Percentiles rank a stretch among this genome's conserved stretches.
These are phyloP conservation scores for Tylopilus sp. DNA, from an alignment of 768 basidiomycete species.

Conservation along the genomic window DNA sequence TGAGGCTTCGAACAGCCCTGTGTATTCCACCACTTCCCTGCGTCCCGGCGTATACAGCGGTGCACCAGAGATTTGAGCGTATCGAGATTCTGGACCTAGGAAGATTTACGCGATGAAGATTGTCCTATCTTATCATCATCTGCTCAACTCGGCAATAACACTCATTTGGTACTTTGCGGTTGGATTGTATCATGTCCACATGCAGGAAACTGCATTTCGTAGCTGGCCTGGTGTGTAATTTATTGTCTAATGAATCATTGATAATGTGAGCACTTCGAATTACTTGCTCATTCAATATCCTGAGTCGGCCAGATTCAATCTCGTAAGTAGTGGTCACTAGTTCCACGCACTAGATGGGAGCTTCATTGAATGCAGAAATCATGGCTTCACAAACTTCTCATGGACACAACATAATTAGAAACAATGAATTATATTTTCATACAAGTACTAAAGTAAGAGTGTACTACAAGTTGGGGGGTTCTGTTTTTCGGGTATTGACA, in stretches of 20 bases:
- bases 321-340: too few relatives aligned
- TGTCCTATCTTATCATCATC: not conserved
- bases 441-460: not conserved
- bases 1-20: constrained; percentile 2
- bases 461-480: not conserved
- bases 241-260: not conserved
- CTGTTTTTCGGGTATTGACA: not conserved
- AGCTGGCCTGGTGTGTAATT: not conserved
- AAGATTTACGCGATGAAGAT: not conserved
- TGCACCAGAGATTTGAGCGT: constrained; percentile 22
- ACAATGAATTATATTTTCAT: too few relatives aligned
- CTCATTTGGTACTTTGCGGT: not conserved
- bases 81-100: not conserved
- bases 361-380: too few relatives aligned
- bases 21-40: constrained; percentile 9
- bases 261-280: not conserved
- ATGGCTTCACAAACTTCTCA: too few relatives aligned
- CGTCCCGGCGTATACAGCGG: constrained; percentile 25
- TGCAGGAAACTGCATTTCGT: not conserved
- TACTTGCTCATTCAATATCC: too few relatives aligned
- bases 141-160: not conserved
- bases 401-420: not conserved
- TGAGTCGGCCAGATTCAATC: too few relatives aligned
- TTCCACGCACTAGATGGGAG: too few relatives aligned
- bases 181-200: not conserved